Evolutionary conservation across 2,329 filamentous ascomycete genomes (phyloP).

Genomic region (Paecilomyces sp.): DNA sequence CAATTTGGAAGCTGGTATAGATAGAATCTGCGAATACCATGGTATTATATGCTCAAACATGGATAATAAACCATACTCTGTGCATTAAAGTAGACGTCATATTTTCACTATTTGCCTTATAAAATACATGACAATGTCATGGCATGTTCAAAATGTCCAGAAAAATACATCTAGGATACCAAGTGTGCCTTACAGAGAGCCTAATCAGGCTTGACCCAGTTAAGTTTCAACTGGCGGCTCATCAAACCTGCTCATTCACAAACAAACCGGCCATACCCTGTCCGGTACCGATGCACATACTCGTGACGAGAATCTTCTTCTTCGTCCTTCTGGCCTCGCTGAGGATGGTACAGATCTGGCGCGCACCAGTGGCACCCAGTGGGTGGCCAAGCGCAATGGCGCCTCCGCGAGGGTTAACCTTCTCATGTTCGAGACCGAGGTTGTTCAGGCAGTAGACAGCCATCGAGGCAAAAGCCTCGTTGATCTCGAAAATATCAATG

Average conservation of each 20-base stretch:
- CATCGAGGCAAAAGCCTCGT: slow-evolving; percentile 98
- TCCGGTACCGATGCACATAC: slow-evolving; percentile 73
- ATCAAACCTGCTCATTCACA: slow-evolving; percentile 53
- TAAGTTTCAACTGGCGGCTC: background rate
- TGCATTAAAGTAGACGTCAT: no score
- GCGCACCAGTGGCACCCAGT: slow-evolving; percentile 77
- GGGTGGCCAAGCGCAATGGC: slow-evolving; percentile 91
- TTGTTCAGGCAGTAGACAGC: slow-evolving; percentile 86
- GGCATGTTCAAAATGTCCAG: background rate
- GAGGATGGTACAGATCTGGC: slow-evolving; percentile 86
- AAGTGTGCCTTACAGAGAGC: background rate
- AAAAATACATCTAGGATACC: slow-evolving; percentile 1
- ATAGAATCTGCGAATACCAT: background rate
- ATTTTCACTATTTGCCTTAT: no score
- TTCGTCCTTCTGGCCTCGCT: slow-evolving; percentile 76
- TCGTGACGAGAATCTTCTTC: slow-evolving; percentile 86
- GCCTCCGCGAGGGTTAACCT: slow-evolving; percentile 88
- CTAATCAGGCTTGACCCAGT: background rate
- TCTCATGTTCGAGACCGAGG: slow-evolving; percentile 53
- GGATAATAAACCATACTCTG: background rate
- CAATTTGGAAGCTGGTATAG: background rate
- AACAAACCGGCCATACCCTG: slow-evolving; percentile 62
- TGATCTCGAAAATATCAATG: slow-evolving; percentile 85
- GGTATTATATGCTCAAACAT: background rate
- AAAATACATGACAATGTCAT: background rate